Evolutionary conservation across 169 alveolate genomes (phyloP).

Genomic region (Plasmodium malariae): DNA sequence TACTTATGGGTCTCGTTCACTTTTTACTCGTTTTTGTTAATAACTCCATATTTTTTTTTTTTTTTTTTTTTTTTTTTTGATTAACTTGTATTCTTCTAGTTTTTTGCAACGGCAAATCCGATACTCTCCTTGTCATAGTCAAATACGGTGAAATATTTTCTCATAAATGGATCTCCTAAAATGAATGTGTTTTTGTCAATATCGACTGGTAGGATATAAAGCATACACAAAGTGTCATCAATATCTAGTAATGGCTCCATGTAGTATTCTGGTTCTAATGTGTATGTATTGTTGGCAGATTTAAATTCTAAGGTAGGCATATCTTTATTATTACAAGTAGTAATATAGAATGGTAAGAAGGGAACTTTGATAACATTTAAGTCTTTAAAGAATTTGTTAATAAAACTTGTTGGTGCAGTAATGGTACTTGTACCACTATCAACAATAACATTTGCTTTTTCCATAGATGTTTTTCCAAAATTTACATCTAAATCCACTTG

Average conservation of each 20-base stretch:
- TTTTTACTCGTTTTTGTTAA: no score
- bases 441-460: slow-evolving; percentile 38
- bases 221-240: slow-evolving; percentile 22
- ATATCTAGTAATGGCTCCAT: slow-evolving; percentile 22
- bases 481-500: slow-evolving; percentile 39
- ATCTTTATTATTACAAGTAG: slow-evolving; percentile 19
- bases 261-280: slow-evolving; percentile 66
- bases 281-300: slow-evolving; percentile 27
- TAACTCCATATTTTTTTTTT: not conserved
- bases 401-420: slow-evolving; percentile 42
- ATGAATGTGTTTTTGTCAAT: slow-evolving; percentile 44
- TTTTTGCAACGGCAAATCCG: slow-evolving; percentile 71
- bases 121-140: slow-evolving; percentile 74
- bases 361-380: slow-evolving; percentile 45
- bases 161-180: slow-evolving; percentile 76
- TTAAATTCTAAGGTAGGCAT: slow-evolving; percentile 40
- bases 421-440: slow-evolving; percentile 76
- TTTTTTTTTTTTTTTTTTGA: not conserved
- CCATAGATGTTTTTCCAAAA: slow-evolving; percentile 30
- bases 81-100: slow-evolving; percentile 10
- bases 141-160: slow-evolving; percentile 76
- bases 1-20: no score
- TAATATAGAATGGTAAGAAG: slow-evolving; percentile 43
- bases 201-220: slow-evolving; percentile 30
- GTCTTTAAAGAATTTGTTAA: slow-evolving; percentile 29